Evolutionary conservation across 495 filamentous ascomycete species (phyloP), one percentile per base, ranked within the genome.

Genomic region (Penicillium dipodomyicola): DNA sequence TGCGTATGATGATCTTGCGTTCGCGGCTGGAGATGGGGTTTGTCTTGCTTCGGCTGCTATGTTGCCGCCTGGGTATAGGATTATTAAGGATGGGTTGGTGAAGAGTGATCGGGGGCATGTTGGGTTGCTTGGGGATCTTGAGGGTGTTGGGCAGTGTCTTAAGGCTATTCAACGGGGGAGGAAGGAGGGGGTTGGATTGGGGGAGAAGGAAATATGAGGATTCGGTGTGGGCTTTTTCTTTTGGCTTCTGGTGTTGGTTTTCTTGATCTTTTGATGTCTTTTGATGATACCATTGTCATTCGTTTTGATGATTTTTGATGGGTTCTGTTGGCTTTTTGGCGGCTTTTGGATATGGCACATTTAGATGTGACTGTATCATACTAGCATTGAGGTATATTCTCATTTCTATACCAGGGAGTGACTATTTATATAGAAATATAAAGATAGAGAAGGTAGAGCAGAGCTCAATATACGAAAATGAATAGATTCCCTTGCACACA

Each of bases 1-100:
- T 72, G 86, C 87, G 3, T 97, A 96, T 65, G 93, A 96, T 58
- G 86, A 96, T 56, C 76, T 96, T 3, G 83, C 89, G 0, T 97
- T 97, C 71, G 88, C 86, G 0, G 86, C 84, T 35, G 93, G 93
- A 0, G 93, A 97, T 68, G 93, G 93, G 0, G 93, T 97, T 0
- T 91, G 91, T 65, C 77, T 97, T 15, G 91, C 93, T 0, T 79
- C 78, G 40, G 89, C 92, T 52, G 89, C 92, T 0, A 94, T 95
- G 92, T 67, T 95, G 57, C 92, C 93, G 1, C 70, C 77, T 6
- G 92, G 92, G 0, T 97, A 97, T 67, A 80, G 78, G 49, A 73
- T 86, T 50, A 88, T 84, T 2, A 81, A 76, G 56, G 84, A 84
- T 27, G 92, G 91, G 0, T 77, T 87, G 46, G 82, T 96, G 11